Evolutionary conservation across 2,329 filamentous ascomycete species (phyloP), one percentile per base, ranked within the genome.

Genomic region (Colletotrichum aenigma): DNA sequence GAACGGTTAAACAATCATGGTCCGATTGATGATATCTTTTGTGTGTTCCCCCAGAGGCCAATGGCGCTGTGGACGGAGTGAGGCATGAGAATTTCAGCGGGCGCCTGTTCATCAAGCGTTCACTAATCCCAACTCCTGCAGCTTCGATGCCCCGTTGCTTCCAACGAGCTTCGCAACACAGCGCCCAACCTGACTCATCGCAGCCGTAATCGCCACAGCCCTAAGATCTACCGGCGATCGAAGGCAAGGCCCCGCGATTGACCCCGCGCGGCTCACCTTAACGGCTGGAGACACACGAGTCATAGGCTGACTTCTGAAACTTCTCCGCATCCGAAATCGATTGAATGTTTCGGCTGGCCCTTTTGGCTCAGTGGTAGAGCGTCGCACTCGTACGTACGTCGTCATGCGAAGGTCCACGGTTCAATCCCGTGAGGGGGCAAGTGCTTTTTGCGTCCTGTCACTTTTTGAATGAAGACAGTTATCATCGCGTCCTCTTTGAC

Each of bases 321-420:
- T 8, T 5, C 26, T 0, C 3, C 18, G 26, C 24, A 30, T 7
- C 28, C 28, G 26, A 30, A 24, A n/a, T 8, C 5, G 2, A 9
- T 21, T n/a, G 56, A n/a, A 2, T 4, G 0, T 38, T 16, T 28
- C 21, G 8, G 28, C 61, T 6, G 10, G 73, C 73, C 73, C 73
- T 55, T 75, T 75, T 75, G 65, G 74, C 74, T 76, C 74, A 76
- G 74, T 76, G 74, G 74, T 76, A 76, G 74, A 76, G 74, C 74
- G 74, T 76, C 74, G 70, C 74, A 76, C 74, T 76, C 74, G 74
- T 76, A 76, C 30, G 26, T 5, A 7, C 10, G 15, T 64, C 24
- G 18, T 18, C 12, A 76, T 76, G 74, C 70, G 74, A 76, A 76
- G 74, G 74, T 76, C 74, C 74, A 76, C 74, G 74, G 74, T 76